Evolutionary conservation across 306 rosid species (phyloP), one percentile per base, ranked within the genome.

Genomic region (Vigna angularis): DNA sequence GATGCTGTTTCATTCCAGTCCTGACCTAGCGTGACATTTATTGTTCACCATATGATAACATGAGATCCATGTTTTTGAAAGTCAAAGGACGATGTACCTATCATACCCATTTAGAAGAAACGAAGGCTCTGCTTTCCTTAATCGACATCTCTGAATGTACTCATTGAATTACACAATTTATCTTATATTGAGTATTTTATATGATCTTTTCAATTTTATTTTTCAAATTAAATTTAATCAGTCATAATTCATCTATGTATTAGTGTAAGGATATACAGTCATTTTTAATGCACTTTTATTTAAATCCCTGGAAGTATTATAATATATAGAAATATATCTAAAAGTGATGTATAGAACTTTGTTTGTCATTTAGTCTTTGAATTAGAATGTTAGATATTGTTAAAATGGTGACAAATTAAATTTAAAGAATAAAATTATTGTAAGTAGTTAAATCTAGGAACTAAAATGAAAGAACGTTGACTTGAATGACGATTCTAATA

Each of bases 21-120:
- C 45, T 40, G 51, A 9, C 55, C 57, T 49, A 62, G 30, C 67
- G 36, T 70, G 74, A 48, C 26, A 28, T 66, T 64, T 69, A 51
- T 59, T 48, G 67, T 77, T 74, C 76, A 74, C 65, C 71, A 0
- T 34, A 59, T 22, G 59, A 51, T 71, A 70, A 53, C 57, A 47
- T 47, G 28, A 24, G 74, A 55, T 50, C 55, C 53, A 50, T 74
- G 79, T 70, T 82, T 55, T 74, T 49, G 64, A 48, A 73, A 36
- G n/a, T 64, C 62, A 12, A 51, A 67, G 78, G 75, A 68, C 30
- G 14, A 34, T 66, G 79, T 72, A 62, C 62, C 53, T 66, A 9
- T 38, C 36, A 66, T 69, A 30, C 47, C 51, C 49, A 10, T 73
- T 7, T 84, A 28, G 28, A 45, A 80, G 61, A 66, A 49, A 16